phyloP scores from a whole-genome alignment of 2,329 filamentous ascomycete species.

The Ophiostoma pallidulum region DNA sequence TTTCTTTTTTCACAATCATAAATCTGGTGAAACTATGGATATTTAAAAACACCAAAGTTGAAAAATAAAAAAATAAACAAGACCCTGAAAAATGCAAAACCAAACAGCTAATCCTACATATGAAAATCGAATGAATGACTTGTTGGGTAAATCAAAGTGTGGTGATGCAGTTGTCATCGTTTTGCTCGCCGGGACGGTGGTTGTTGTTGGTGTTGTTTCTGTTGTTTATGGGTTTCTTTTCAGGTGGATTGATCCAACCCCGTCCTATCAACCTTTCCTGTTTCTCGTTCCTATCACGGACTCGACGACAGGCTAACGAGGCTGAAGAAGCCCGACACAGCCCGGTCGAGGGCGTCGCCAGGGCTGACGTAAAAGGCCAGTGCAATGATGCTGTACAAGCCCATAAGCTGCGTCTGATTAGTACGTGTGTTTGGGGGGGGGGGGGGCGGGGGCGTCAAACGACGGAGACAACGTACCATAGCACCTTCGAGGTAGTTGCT shows the following conservation, averaged over 20 bases:
- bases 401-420: slow-evolving; percentile 28
- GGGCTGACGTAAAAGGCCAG: slow-evolving; percentile 51
- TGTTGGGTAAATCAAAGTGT: background rate
- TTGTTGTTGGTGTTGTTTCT: background rate
- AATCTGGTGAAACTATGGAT: too few species aligned
- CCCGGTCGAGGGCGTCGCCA: slow-evolving; percentile 36
- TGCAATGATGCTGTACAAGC: slow-evolving; percentile 50
- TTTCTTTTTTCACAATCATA: background rate
- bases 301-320: background rate
- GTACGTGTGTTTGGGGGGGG: background rate
- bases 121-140: slow-evolving; percentile 1
- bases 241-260: too few species aligned
- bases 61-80: background rate
- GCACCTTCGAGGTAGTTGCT: slow-evolving; percentile 78
- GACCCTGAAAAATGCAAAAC: too few species aligned
- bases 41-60: background rate
- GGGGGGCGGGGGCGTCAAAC: background rate
- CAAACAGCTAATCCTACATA: slow-evolving; percentile 8
- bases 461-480: too few species aligned
- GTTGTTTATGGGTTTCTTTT: background rate
- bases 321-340: slow-evolving; percentile 10
- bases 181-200: too few species aligned
- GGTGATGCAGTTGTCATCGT: too few species aligned
- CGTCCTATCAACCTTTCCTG: too few species aligned
- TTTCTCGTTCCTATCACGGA: background rate